Base-by-base conservation (phyloP, 495 filamentous ascomycete species). In the Xylaria sp. region DNA sequence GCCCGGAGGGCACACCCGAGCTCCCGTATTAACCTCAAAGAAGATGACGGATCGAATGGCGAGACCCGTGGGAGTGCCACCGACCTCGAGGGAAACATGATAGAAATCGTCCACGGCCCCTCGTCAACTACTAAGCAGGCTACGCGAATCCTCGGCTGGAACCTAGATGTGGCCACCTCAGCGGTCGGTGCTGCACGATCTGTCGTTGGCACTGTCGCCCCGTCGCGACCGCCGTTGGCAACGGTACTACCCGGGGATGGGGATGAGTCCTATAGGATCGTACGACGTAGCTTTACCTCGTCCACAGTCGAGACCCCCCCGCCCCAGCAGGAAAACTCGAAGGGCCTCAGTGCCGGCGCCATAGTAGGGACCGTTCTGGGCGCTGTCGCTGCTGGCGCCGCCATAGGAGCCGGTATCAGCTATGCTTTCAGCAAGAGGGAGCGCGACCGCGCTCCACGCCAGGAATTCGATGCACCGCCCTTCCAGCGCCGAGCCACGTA, bases 331-430 rank as follows among this genome's bases (percentile, higher is more conserved):
- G 26, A 66, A 26, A 17, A 35, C 5, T 80, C 81, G 41, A 78
- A 73, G 69, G 82, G 80, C 15, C 52, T 83, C 17, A 82, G 77
- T 69, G 71, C 81, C 43, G 78, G 80, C 59, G 78, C 81, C 31
- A 76, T 88, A 8, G 77, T 85, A 9, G 88, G 89, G 33, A 90
- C 89, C 2, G 81, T 97, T 33, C 84, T 96, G 9, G 93, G 93
- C 12, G 91, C 91, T 4, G 79, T 80, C 19, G 86, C 94, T 58
- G 88, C 93, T 7, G 93, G 92, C 29, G 93, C 90, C 21, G 92
- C 91, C 11, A 88, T 91, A 3, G 93, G 91, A 61, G 92, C 91
- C 17, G 91, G 90, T 0, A 77, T 94, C 46, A 90, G 92, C 1
- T 95, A 95, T 77, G 89, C 90, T 44, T 90, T 93, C 82, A 82